Conservation (phyloP, 106 monocot species). For the Xerophyta viscosa region DNA sequence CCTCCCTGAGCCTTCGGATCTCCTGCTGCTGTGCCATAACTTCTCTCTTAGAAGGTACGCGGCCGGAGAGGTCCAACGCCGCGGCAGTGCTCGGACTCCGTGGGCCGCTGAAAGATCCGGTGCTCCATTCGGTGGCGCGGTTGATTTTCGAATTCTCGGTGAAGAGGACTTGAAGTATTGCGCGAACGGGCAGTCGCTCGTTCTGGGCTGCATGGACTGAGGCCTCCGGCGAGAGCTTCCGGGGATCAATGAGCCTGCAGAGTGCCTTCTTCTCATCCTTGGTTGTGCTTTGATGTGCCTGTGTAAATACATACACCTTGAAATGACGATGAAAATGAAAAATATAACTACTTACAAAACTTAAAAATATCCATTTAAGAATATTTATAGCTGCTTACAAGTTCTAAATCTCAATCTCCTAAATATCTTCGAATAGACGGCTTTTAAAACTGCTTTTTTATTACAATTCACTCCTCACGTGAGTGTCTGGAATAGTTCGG, state of each 20-base stretch:
- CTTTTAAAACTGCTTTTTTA: too few species aligned
- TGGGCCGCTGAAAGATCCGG: constrained; percentile 39
- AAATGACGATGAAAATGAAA: too few species aligned
- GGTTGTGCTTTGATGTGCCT: constrained; percentile 55
- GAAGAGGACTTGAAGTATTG: constrained; percentile 62
- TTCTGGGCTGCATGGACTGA: constrained; percentile 73
- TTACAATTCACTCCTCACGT: too few species aligned
- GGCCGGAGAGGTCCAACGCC: constrained; percentile 33
- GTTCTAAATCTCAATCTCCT: too few species aligned
- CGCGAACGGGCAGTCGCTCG: constrained; percentile 71
- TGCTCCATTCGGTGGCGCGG: constrained; percentile 38
- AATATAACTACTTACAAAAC: too few species aligned
- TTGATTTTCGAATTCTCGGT: constrained; percentile 53
- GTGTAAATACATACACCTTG: too few species aligned
- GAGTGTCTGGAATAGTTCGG: too few species aligned
- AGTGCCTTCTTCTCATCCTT: constrained; percentile 62
- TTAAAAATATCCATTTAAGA: too few species aligned
- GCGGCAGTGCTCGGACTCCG: constrained; percentile 45
- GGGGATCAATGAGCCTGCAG: constrained; percentile 59
- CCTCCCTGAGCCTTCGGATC: constrained; percentile 51
- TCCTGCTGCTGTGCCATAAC: constrained; percentile 63
- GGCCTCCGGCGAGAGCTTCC: constrained; percentile 66
- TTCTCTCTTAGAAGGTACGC: constrained; percentile 68
- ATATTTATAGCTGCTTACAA: too few species aligned
- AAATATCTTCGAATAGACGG: too few species aligned